Evolutionary conservation across 306 rosid species (phyloP).

Genomic region (Corylus avellana): DNA sequence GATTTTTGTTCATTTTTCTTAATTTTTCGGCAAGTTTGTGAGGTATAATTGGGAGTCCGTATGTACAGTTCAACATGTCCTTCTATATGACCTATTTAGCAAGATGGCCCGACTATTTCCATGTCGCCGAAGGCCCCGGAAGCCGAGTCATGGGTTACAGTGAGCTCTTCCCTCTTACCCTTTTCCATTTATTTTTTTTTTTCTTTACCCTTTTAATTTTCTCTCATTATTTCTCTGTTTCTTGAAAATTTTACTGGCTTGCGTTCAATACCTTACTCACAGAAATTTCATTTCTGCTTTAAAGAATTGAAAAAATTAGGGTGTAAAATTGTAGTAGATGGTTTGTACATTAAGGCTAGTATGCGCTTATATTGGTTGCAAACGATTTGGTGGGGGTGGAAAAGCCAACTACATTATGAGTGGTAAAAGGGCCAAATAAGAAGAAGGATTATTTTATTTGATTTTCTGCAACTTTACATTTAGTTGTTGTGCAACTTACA

Average conservation of each 20-base stretch:
- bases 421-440: neutral
- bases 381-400: too few species aligned
- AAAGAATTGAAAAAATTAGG: neutral
- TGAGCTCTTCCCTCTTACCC: constrained; percentile 34
- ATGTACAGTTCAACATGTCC: constrained; percentile 86
- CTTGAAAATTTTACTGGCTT: neutral
- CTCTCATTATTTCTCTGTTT: neutral
- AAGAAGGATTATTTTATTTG: constrained; percentile 18
- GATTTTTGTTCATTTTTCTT: neutral
- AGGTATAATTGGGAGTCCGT: neutral
- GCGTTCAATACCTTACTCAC: neutral
- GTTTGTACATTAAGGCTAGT: too few species aligned
- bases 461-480: constrained; percentile 1
- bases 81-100: constrained; percentile 98
- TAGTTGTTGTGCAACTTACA: constrained; percentile 13
- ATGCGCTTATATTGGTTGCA: too few species aligned
- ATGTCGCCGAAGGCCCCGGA: constrained; percentile 85
- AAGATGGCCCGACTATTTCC: constrained; percentile 97
- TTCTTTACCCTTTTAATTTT: neutral
- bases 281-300: neutral
- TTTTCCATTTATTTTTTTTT: neutral
- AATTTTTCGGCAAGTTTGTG: too few species aligned
- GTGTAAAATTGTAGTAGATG: neutral
- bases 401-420: neutral
- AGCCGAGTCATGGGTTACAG: constrained; percentile 93